Percentiles rank a stretch among this genome's conserved stretches.
Evolutionary conservation across 306 rosid genomes (phyloP).

Genomic region (Begonia masoniana): DNA sequence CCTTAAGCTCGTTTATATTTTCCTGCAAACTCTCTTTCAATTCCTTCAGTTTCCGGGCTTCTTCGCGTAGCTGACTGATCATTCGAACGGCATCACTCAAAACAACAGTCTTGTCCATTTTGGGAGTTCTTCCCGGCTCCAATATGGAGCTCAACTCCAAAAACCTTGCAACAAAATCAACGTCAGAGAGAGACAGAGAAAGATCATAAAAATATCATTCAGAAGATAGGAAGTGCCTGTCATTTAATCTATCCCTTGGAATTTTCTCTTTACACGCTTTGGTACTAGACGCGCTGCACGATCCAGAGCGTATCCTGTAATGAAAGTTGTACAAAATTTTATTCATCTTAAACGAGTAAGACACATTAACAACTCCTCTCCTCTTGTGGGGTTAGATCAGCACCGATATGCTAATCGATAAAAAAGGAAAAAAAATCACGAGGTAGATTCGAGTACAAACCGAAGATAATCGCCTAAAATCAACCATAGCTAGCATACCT

Average conservation of each 20-base stretch:
- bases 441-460: neutral
- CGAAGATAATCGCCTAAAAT: neutral
- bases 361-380: no score
- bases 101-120: conserved; percentile 63
- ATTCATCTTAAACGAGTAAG: no score
- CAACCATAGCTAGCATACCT: conserved; percentile 26
- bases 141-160: conserved; percentile 66
- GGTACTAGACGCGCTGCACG: no score
- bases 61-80: conserved; percentile 52
- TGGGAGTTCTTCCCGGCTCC: conserved; percentile 69
- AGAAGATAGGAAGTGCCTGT: conserved; percentile 41
- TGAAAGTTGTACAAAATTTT: no score
- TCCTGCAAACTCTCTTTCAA: no score
- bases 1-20: no score
- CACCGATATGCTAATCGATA: no score
- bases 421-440: neutral
- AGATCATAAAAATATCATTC: conserved; percentile 1
- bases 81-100: conserved; percentile 60
- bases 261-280: conserved; percentile 89
- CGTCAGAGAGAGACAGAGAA: conserved; percentile 12
- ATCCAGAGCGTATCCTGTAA: no score
- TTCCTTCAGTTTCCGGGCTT: conserved; percentile 50
- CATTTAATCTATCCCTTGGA: conserved; percentile 79
- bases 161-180: conserved; percentile 43
- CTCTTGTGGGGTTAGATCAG: no score